These are phyloP conservation scores for Leishmania tarentolae DNA, from an alignment of 208 protist genomes.

Conservation along the genomic window DNA sequence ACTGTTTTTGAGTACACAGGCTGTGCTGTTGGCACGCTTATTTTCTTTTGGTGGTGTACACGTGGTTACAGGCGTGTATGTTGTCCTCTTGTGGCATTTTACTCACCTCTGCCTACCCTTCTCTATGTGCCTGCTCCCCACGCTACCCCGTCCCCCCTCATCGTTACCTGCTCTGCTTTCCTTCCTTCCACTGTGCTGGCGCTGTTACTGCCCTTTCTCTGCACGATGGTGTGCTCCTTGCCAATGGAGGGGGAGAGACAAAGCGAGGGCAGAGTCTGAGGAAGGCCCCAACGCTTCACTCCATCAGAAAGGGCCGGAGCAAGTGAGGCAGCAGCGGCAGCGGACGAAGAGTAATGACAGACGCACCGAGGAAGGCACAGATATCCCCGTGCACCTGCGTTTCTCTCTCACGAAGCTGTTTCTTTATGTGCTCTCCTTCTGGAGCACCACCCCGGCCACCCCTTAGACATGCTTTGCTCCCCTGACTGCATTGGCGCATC, in stretches of 20 bases:
- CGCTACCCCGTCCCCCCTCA: not conserved
- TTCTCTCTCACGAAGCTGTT: not conserved
- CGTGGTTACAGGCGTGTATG: not conserved
- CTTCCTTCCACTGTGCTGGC: not conserved
- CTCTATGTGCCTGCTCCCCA: not conserved
- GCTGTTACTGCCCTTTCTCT: not conserved
- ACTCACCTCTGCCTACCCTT: not conserved
- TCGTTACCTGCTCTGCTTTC: not conserved
- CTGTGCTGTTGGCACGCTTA: not conserved
- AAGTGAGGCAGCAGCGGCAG: not conserved
- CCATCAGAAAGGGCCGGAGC: not conserved
- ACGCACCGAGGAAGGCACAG: not conserved
- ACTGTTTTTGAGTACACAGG: not conserved
- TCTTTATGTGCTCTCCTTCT: not conserved
- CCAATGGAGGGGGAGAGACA: not conserved
- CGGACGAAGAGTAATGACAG: not conserved
- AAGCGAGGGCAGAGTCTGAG: not conserved
- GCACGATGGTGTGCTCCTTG: not conserved
- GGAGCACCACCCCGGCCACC: not conserved
- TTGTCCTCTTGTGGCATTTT: not conserved
- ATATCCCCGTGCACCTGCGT: not conserved
- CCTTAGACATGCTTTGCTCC: not conserved
- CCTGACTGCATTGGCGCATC: not conserved
- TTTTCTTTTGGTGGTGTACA: not conserved
- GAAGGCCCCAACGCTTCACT: not conserved